Percentiles rank a stretch among this genome's conserved stretches.
Evolutionary conservation across 306 rosid species (phyloP).

Genomic region (Trichosanthes truncata): DNA sequence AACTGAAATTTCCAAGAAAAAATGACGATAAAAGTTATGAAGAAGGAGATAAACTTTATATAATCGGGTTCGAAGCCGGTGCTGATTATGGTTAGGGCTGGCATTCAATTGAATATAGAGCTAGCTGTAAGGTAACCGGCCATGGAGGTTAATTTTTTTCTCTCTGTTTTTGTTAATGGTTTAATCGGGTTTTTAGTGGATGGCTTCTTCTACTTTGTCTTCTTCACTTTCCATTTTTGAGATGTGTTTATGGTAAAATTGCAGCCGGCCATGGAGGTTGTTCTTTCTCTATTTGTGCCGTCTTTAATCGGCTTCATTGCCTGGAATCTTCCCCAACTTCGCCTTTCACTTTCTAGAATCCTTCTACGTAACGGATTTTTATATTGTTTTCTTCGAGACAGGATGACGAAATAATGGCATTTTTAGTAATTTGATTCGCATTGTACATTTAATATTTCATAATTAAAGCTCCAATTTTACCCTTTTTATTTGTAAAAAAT

Average conservation of each 20-base stretch:
- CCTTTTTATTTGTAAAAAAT: too few species aligned
- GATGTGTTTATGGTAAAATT: background rate
- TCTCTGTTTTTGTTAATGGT: background rate
- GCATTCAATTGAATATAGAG: background rate
- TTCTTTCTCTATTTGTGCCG: slow-evolving; percentile 7
- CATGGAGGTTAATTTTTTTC: background rate
- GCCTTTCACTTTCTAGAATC: background rate
- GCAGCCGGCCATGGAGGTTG: slow-evolving; percentile 4
- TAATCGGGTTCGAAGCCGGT: background rate
- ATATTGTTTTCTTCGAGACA: background rate
- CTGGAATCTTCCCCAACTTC: background rate
- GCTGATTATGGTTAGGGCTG: background rate
- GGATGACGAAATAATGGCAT: background rate
- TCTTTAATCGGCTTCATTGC: slow-evolving; percentile 10
- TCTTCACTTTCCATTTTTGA: background rate
- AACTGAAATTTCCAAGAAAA: background rate
- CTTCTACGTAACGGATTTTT: background rate
- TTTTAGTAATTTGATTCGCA: too few species aligned
- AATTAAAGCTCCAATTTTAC: too few species aligned
- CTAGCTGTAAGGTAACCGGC: slow-evolving; percentile 11
- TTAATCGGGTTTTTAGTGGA: background rate
- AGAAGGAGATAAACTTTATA: background rate
- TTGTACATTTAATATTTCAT: too few species aligned
- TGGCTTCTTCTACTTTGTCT: slow-evolving; percentile 16
- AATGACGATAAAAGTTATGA: background rate